Evolutionary conservation across 768 basidiomycete genomes (phyloP), one percentile per base, ranked within the genome.

Genomic region (Mycena floridula): DNA sequence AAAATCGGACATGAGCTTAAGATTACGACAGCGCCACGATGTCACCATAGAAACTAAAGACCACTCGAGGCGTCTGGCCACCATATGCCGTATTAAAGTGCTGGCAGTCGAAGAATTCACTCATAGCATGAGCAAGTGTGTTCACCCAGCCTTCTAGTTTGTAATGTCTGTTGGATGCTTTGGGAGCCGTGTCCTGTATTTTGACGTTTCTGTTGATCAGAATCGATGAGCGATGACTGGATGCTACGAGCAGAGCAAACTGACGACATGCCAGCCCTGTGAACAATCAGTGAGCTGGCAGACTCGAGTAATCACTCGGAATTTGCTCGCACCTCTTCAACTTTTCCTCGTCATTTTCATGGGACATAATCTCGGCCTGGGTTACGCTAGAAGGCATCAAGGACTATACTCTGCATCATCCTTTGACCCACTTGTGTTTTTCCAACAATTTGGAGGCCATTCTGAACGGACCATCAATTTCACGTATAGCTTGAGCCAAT

Each of bases 301-400:
- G 3, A 35, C 9, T 9, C 28, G 9, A 9, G 28, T 9, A 30
- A 35, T 15, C 13, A 35, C 4, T 4, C 13, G 7, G 18, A 35
- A 35, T 13, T 3, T 7, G 18, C 3, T 3, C 15, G 18, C 20
- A 53, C 59, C 59, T 52, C 47, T 61, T 55, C 13, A 59, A 43
- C 30, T 49, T 55, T 28, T 61, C 58, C 3, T 53, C 46, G 9
- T 57, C 50, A 2, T 50, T 46, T 38, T 59, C 60, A 13, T 48
- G 46, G 9, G 59, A 47, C 37, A 63, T 42, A 4, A 63, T 42
- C 22, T 61, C 60, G 5, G 61, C 60, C 45, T 61, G 58, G 11
- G 54, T 54, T 22, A 63, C 50, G 37, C 59, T 61, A 46, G 28
- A 27, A 36, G 18, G 28, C 28, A 9, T 35, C 13, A 7, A 12